These are phyloP conservation scores for Myxozyma kluyveri DNA, from an alignment of 805 yeast species.

Conservation along the genomic window DNA sequence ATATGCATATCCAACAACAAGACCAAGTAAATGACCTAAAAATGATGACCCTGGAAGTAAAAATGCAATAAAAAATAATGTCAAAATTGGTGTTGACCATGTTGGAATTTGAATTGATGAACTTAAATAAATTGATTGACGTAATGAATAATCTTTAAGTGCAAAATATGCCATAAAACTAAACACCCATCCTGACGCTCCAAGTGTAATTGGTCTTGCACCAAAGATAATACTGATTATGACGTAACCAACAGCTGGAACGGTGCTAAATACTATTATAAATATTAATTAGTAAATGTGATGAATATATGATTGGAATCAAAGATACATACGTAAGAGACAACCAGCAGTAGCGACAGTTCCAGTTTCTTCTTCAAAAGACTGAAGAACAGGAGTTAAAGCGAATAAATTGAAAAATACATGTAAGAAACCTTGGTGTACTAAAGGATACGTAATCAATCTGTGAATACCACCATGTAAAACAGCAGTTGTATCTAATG, in stretches of 20 bases:
- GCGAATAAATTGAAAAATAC: slow-evolving; percentile 27
- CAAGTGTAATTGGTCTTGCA: slow-evolving; percentile 10
- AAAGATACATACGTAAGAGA: slow-evolving; percentile 11
- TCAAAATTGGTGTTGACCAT: slow-evolving; percentile 25
- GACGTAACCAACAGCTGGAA: slow-evolving; percentile 26
- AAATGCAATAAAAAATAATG: slow-evolving; percentile 19
- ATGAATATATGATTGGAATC: background rate
- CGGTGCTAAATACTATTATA: slow-evolving; percentile 13
- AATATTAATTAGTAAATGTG: background rate
- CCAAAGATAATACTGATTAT: slow-evolving; percentile 5
- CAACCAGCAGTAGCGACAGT: slow-evolving; percentile 29
- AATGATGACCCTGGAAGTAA: slow-evolving; percentile 27
- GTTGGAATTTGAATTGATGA: slow-evolving; percentile 25
- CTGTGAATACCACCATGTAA: slow-evolving; percentile 24
- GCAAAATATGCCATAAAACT: slow-evolving; percentile 28
- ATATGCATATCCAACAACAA: slow-evolving; percentile 21
- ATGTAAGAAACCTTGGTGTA: slow-evolving; percentile 24
- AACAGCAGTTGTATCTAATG: slow-evolving; percentile 11
- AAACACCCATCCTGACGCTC: slow-evolving; percentile 29
- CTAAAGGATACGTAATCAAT: slow-evolving; percentile 28
- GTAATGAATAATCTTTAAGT: slow-evolving; percentile 20
- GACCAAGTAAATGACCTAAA: slow-evolving; percentile 23
- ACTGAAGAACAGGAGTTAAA: slow-evolving; percentile 24
- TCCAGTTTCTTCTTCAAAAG: slow-evolving; percentile 30
- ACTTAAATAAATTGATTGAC: slow-evolving; percentile 19